Evolutionary conservation across 202 grass and related monocot genomes (phyloP).

Genomic region (Carex arenaria): DNA sequence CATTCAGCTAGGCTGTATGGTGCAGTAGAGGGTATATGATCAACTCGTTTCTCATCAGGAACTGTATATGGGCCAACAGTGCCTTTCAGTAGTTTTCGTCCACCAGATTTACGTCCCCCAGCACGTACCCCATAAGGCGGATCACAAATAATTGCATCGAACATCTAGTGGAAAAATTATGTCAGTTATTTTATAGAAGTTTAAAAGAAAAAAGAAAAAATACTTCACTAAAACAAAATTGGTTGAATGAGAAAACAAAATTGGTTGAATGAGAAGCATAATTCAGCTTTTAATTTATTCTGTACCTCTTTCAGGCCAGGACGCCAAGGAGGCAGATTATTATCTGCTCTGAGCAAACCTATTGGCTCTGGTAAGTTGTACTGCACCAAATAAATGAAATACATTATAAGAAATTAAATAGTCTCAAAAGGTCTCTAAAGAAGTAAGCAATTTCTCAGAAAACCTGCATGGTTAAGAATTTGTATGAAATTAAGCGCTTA

Average conservation of each 20-base stretch:
- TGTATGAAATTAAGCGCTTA: neutral
- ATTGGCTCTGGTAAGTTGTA: constrained; percentile 87
- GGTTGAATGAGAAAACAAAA: neutral
- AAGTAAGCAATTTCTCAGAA: neutral
- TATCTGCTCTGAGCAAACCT: constrained; percentile 78
- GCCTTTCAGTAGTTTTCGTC: constrained; percentile 80
- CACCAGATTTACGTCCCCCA: constrained; percentile 87
- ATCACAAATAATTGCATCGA: constrained; percentile 88
- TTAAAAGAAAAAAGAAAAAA: neutral
- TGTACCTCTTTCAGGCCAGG: constrained; percentile 70
- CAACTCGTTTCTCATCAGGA: constrained; percentile 76
- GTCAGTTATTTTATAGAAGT: constrained; percentile 1
- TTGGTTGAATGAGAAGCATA: neutral
- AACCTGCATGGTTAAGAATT: neutral
- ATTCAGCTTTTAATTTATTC: neutral
- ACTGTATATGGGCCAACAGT: constrained; percentile 62
- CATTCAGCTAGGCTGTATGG: constrained; percentile 76
- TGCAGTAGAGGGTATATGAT: constrained; percentile 85
- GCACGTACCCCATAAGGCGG: constrained; percentile 94
- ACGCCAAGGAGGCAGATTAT: constrained; percentile 91
- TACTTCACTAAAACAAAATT: neutral
- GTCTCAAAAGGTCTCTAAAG: neutral
- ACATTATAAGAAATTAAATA: neutral
- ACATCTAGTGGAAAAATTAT: constrained; percentile 42
- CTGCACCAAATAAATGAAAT: constrained; percentile 39